Conservation (phyloP, 306 rosid genomes). For the Dryas drummondii region DNA sequence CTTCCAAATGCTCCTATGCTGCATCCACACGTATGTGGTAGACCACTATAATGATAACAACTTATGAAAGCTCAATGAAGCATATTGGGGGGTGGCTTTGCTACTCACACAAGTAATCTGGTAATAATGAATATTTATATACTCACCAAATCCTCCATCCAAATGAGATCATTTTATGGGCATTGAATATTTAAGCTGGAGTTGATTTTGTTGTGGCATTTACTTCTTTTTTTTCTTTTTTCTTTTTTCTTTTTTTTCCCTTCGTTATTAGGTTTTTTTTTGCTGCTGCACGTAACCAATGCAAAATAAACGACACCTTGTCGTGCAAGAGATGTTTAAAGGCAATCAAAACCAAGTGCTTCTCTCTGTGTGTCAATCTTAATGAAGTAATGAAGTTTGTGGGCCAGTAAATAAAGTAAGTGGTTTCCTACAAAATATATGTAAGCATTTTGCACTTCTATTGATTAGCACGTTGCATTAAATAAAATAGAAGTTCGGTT, state of each 20-base stretch:
- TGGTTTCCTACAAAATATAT: not conserved
- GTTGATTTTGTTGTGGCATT: not conserved
- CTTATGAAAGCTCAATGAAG: slow-evolving; percentile 7
- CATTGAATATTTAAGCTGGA: not conserved
- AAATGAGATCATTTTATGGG: not conserved
- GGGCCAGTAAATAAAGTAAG: not conserved
- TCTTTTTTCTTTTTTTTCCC: not conserved
- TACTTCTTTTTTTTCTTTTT: not conserved
- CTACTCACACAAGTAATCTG: slow-evolving; percentile 23
- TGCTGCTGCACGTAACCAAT: not conserved
- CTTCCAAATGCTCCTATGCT: not conserved
- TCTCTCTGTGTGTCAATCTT: not conserved
- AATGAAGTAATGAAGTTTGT: not conserved
- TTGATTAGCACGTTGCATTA: no score
- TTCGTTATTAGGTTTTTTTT: not conserved
- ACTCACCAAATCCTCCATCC: not conserved
- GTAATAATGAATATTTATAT: not conserved
- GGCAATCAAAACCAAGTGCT: not conserved
- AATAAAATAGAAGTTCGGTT: no score
- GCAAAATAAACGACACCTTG: slow-evolving; percentile 1
- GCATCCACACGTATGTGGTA: slow-evolving; percentile 8
- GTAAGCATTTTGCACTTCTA: no score
- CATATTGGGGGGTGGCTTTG: not conserved
- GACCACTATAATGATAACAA: slow-evolving; percentile 13
- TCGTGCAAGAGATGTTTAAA: slow-evolving; percentile 3